A percentile compares a stretch with the other conserved stretches of the same genome.
Evolutionary conservation across 331 rosid species (phyloP).

Genomic region (Cydonia oblonga): DNA sequence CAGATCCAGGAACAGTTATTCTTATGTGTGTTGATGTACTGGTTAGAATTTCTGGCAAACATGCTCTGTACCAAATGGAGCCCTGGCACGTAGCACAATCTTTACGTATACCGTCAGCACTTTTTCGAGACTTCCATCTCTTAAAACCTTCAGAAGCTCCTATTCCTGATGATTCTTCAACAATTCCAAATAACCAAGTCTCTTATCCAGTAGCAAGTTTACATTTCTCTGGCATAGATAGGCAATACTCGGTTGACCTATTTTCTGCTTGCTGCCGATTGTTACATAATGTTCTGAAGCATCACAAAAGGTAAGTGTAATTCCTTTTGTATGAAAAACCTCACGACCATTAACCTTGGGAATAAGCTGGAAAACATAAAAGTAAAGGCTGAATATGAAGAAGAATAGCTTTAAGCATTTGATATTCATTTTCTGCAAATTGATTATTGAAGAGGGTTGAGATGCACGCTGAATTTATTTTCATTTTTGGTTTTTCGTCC

Average conservation of each 20-base stretch:
- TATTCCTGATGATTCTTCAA: constrained; percentile 21
- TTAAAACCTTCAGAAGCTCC: constrained; percentile 40
- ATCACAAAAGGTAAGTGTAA: constrained; percentile 58
- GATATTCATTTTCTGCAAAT: background rate
- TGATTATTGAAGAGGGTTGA: background rate
- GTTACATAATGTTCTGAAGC: constrained; percentile 53
- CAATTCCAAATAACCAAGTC: constrained; percentile 21
- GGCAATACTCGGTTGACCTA: constrained; percentile 49
- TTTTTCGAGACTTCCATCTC: constrained; percentile 56
- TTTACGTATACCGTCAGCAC: constrained; percentile 69
- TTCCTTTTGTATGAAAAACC: background rate
- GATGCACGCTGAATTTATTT: background rate
- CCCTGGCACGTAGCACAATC: constrained; percentile 60
- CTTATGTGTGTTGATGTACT: constrained; percentile 91
- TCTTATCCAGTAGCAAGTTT: constrained; percentile 28
- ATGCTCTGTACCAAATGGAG: constrained; percentile 53
- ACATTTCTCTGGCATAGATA: constrained; percentile 30
- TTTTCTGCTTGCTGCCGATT: constrained; percentile 76
- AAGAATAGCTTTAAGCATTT: background rate
- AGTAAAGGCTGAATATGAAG: background rate
- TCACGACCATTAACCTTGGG: background rate
- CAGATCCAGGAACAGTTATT: constrained; percentile 82
- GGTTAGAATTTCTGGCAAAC: constrained; percentile 59
- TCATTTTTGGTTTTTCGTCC: background rate
- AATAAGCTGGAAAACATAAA: background rate